phyloP scores from a whole-genome alignment of 2,329 filamentous ascomycete genomes.

The Seiridium unicorne region DNA sequence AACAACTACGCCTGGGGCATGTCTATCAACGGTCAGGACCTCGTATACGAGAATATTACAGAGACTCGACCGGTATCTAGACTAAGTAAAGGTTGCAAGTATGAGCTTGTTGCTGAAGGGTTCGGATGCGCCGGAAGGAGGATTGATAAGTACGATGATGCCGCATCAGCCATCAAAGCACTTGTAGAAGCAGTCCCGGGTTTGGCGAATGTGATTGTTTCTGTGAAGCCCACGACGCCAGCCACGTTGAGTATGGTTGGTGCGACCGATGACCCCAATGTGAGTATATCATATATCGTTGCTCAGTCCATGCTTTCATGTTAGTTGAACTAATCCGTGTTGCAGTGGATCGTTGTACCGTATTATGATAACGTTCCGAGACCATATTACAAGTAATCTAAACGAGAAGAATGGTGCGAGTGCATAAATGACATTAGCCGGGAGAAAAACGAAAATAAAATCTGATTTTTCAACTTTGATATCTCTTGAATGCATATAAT shows the following conservation, averaged over 20 bases:
- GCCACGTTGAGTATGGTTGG: slow-evolving; percentile 39
- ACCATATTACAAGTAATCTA: not conserved
- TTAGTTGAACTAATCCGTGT: no score
- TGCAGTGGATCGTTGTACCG: slow-evolving; percentile 37
- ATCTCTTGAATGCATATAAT: no score
- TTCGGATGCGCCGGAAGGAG: slow-evolving; percentile 30
- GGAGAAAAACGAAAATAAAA: no score
- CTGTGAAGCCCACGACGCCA: slow-evolving; percentile 31
- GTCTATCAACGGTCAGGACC: slow-evolving; percentile 39
- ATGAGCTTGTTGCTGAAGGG: slow-evolving; percentile 38
- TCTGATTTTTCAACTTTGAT: no score
- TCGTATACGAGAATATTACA: slow-evolving; percentile 35
- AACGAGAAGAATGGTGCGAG: no score
- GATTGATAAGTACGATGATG: slow-evolving; percentile 24
- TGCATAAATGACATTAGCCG: no score
- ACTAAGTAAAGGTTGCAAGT: slow-evolving; percentile 26
- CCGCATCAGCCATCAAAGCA: slow-evolving; percentile 28
- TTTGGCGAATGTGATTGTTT: slow-evolving; percentile 38
- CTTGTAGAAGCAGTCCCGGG: slow-evolving; percentile 30
- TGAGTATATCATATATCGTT: slow-evolving; percentile 6
- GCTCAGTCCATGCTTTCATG: no score
- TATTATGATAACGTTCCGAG: slow-evolving; percentile 45
- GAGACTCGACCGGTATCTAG: slow-evolving; percentile 24
- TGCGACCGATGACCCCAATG: slow-evolving; percentile 35
- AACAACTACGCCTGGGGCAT: slow-evolving; percentile 46